Conservation (phyloP, 257 asterid species). For the Schizonepeta tenuifolia region DNA sequence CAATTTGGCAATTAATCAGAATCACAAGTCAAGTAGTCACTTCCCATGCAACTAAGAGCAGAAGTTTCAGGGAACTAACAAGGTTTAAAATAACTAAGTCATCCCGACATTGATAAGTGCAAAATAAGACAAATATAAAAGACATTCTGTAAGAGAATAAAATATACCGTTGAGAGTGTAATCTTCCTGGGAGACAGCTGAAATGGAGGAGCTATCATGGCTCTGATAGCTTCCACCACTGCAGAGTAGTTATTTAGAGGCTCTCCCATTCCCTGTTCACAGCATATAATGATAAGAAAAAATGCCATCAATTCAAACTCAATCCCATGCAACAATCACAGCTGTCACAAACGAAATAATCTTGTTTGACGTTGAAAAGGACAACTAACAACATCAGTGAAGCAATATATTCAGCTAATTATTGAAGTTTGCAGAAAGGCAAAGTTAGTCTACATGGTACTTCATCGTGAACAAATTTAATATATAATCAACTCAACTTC, state of each 20-base stretch:
- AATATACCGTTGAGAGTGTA: constrained; percentile 81
- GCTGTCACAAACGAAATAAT: constrained; percentile 5
- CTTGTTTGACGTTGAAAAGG: constrained; percentile 16
- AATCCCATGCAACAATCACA: constrained; percentile 9
- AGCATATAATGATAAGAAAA: constrained; percentile 23
- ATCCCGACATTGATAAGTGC: background rate
- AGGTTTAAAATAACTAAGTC: background rate
- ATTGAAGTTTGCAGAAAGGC: constrained; percentile 8
- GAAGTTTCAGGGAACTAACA: constrained; percentile 4
- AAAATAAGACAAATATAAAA: constrained; percentile 3
- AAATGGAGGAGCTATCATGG: constrained; percentile 84
- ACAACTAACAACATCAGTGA: constrained; percentile 1
- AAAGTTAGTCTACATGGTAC: background rate
- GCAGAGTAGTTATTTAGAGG: constrained; percentile 83
- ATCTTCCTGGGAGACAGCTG: constrained; percentile 83
- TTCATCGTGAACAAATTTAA: background rate
- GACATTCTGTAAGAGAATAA: constrained; percentile 14
- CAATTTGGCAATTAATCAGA: constrained; percentile 21
- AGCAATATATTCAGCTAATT: constrained; percentile 10
- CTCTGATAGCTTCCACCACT: constrained; percentile 81
- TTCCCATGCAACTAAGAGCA: background rate
- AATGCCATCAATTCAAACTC: constrained; percentile 7
- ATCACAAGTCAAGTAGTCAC: background rate
- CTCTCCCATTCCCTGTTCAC: constrained; percentile 93
- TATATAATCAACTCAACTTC: constrained; percentile 5